These are phyloP conservation scores for Verruconis gallopava DNA, from an alignment of 2,329 filamentous ascomycete genomes.

Conservation along the genomic window DNA sequence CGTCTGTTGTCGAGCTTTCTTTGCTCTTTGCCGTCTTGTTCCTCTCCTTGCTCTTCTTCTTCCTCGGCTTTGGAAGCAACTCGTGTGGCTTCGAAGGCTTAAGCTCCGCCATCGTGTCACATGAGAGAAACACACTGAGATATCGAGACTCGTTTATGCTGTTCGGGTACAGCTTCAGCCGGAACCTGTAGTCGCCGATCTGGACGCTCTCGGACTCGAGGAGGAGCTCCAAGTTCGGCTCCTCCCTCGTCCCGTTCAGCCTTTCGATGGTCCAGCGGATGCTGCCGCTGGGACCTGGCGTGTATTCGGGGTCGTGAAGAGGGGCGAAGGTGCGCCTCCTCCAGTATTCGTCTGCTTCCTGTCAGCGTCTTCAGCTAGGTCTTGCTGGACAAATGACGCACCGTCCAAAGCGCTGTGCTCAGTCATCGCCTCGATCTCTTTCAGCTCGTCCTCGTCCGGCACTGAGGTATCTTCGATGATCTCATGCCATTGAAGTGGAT, in stretches of 20 bases:
- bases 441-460: constrained; percentile 45
- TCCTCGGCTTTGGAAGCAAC: constrained; percentile 8
- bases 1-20: constrained; percentile 5
- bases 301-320: constrained; percentile 45
- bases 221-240: constrained; percentile 43
- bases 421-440: constrained; percentile 37
- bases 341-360: constrained; percentile 38
- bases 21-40: constrained; percentile 1
- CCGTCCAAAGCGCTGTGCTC: constrained; percentile 44
- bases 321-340: constrained; percentile 42
- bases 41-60: constrained; percentile 6
- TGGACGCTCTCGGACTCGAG: constrained; percentile 44
- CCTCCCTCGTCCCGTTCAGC: constrained; percentile 47
- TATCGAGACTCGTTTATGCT: constrained; percentile 44
- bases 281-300: constrained; percentile 38
- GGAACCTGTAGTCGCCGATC: constrained; percentile 50
- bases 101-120: constrained; percentile 32
- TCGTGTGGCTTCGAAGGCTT: constrained; percentile 8
- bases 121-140: constrained; percentile 49
- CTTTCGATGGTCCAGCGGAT: constrained; percentile 46
- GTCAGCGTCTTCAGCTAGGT: neutral
- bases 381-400: constrained; percentile 15
- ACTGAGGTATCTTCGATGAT: constrained; percentile 42
- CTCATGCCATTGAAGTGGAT: constrained; percentile 33
- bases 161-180: constrained; percentile 51